Base-by-base conservation (phyloP, 805 yeast species). In the Candida sithepensis region DNA sequence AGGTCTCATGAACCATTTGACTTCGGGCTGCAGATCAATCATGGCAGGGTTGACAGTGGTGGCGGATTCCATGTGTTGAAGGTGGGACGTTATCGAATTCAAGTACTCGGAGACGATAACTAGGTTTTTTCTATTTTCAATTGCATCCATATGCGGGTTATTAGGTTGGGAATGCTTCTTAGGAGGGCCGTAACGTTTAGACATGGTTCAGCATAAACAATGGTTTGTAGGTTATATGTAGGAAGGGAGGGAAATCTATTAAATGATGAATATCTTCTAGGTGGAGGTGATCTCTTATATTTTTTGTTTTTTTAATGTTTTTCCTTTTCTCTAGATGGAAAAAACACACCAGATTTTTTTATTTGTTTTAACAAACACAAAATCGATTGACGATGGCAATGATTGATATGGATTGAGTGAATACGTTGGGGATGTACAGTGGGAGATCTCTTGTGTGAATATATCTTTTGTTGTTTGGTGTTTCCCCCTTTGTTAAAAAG, bases 21-120 rank as follows among this genome's bases (percentile, higher is more conserved):
- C 72, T 60, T 90, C 96, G 10, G 97, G 97, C 68, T 92, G 99
- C 54, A 87, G 85, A 49, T 80, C 83, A 57, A 90, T 86, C 67
- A 89, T 66, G 13, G 64, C 60, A 1, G 81, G 75, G 52, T 76
- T 75, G 32, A 75, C 69, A 23, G 59, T 53, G 36, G 69, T 67
- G 34, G 57, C 54, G 4, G 67, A 48, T 54, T 78, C 83, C 28
- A 75, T 59, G 14, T 49, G 59, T 16, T 78, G 63, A 50, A 70
- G 55, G 53, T 74, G 73, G 33, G 56, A 53, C 8, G 66, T 64
- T 40, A 75, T 67, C 18, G 74, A 73, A 4, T 56, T 44, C 19
- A 64, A 45, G 56, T 79, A 79, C 54, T 79, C 84, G 23, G 63
- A 57, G 9, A 65, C 61, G 41, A 76, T 64, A 43, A 63, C 64